Base-by-base conservation (phyloP, 2,329 filamentous ascomycete genomes). In the Lachnum nothofagi region DNA sequence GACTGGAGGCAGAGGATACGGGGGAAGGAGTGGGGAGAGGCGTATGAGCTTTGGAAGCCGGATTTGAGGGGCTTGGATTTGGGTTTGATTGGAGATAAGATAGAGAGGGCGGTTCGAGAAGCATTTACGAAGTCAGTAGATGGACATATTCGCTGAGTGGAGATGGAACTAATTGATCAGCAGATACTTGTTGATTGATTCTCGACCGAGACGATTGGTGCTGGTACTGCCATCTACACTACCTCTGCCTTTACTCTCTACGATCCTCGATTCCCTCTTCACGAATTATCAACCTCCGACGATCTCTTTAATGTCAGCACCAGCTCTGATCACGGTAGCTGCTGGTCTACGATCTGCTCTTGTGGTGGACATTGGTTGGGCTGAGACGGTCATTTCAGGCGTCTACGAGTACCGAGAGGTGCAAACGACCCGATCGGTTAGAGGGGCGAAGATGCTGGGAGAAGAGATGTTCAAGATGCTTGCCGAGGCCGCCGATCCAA, bases 361-460 rank as follows among this genome's bases (percentile, higher is more conserved):
- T 35, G 81, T 97, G 0, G 75, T 98, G 31, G 90, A 98, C 63
- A 77, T 98, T 52, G 93, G 91, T 37, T 98, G 93, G 93, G 78
- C 83, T 35, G 93, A 97, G 67, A 95, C 91, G 0, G 78, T 85
- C 0, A 80, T 94, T 19, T 95, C 89, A 0, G 86, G 84, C 5
- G 77, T 97, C 5, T 97, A 91, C 63, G 93, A 98, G 68, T 95
- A 90, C 65, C 83, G 88, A 46, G 90, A 95, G 65, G 80, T 95
- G 1, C 74, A 77, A 14, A 81, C 80, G 46, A 79, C 75, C 48
- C 78, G 88, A 46, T 91, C 80, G 33, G 75, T 88, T 12, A 77
- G 93, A 56, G 90, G 82, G 27, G 89, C 85, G 51, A 91, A 83
- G 62, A 67, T 78, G 49, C 70, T 97, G 17, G 78, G 85, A 37